phyloP scores from a whole-genome alignment of 768 basidiomycete species.

The Panus rudis region DNA sequence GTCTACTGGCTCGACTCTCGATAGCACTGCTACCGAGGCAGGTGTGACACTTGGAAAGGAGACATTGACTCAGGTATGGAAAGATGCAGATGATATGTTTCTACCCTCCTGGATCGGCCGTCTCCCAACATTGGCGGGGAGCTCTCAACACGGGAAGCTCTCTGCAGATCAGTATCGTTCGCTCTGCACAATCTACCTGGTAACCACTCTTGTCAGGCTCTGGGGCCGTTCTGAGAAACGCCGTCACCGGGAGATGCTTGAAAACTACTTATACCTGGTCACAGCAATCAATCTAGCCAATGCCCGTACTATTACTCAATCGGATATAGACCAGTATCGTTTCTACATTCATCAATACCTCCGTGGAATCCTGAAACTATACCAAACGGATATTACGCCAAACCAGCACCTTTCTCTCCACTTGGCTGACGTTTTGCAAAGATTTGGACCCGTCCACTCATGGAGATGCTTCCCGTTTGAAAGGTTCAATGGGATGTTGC shows the following conservation, averaged over 20 bases:
- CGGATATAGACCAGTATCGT: constrained; percentile 20
- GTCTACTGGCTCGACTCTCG: too few relatives aligned
- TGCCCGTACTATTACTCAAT: background rate
- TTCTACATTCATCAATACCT: constrained; percentile 28
- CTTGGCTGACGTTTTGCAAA: constrained; percentile 21
- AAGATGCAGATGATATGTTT: constrained; percentile 8
- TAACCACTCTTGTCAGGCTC: constrained; percentile 14
- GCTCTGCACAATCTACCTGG: constrained; percentile 12
- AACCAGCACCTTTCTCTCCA: constrained; percentile 39
- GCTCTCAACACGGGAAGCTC: constrained; percentile 15
- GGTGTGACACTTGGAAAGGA: background rate
- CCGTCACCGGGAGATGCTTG: background rate
- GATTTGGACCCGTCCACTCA: constrained; percentile 8
- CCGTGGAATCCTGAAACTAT: constrained; percentile 22
- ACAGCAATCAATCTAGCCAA: background rate
- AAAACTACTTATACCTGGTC: constrained; percentile 3
- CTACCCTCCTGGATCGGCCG: constrained; percentile 19
- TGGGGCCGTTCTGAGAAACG: constrained; percentile 13
- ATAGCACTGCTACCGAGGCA: too few relatives aligned
- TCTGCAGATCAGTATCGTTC: constrained; percentile 19
- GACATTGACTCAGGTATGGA: background rate
- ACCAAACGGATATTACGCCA: constrained; percentile 20
- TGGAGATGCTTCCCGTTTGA: constrained; percentile 25
- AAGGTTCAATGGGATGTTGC: constrained; percentile 21
- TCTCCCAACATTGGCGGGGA: constrained; percentile 12